Conservation (phyloP, 805 yeast species). For the Yarrowia osloensis region DNA sequence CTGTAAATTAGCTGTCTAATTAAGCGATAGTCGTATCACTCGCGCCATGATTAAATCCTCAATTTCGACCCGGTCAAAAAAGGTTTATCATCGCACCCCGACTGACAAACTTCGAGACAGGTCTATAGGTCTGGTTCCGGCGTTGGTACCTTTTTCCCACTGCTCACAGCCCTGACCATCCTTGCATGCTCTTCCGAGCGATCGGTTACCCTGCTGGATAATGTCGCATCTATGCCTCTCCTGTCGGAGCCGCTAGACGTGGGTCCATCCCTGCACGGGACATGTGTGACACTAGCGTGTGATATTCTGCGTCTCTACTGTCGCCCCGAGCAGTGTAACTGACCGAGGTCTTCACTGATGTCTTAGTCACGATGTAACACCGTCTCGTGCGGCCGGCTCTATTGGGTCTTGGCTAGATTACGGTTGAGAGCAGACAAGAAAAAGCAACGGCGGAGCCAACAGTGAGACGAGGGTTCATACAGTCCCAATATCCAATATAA, state of each 20-base stretch:
- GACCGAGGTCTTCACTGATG: not conserved
- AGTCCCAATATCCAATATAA: not conserved
- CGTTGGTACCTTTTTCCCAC: not conserved
- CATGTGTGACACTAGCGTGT: slow-evolving; percentile 4
- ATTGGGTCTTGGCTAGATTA: slow-evolving; percentile 26
- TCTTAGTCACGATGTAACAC: slow-evolving; percentile 18
- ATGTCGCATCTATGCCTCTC: not conserved
- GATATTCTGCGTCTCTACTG: not conserved
- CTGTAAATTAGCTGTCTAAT: not conserved
- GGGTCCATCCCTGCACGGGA: not conserved
- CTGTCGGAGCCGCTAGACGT: not conserved
- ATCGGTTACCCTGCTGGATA: not conserved
- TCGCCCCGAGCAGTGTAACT: not conserved
- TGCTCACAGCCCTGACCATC: slow-evolving; percentile 26
- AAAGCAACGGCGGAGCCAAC: not conserved
- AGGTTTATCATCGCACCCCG: not conserved
- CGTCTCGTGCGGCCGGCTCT: slow-evolving; percentile 21
- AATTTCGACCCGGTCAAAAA: too few species aligned
- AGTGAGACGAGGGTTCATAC: not conserved
- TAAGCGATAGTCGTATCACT: too few species aligned
- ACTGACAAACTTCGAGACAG: not conserved
- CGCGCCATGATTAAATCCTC: too few species aligned
- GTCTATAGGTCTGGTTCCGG: not conserved
- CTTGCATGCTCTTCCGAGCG: not conserved
- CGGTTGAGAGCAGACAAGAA: not conserved